A percentile compares a stretch with the other conserved stretches of the same genome.
Conservation (phyloP, 345 rosid species). For the Euphorbia pulcherrima region DNA sequence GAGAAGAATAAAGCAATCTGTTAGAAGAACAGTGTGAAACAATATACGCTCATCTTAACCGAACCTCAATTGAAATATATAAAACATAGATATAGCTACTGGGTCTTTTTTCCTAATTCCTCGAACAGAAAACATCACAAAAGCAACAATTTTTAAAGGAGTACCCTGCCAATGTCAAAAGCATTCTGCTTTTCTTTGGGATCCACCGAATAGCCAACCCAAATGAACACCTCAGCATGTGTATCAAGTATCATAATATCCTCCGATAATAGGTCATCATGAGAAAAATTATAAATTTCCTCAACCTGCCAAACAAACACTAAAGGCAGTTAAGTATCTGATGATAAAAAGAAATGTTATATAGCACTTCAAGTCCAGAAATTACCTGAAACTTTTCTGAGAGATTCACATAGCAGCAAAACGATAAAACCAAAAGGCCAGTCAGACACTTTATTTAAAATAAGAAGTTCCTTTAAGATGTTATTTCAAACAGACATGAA, state of each 20-base stretch:
- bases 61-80: neutral
- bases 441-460: constrained; percentile 34
- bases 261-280: constrained; percentile 94
- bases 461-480: constrained; percentile 10
- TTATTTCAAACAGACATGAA: constrained; percentile 1
- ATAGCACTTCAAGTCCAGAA: constrained; percentile 17
- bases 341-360: constrained; percentile 13
- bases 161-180: constrained; percentile 91
- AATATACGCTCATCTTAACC: constrained; percentile 6
- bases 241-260: constrained; percentile 90
- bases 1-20: constrained; percentile 31
- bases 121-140: neutral
- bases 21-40: constrained; percentile 14
- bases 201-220: constrained; percentile 92
- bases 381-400: constrained; percentile 96
- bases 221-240: constrained; percentile 90
- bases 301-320: constrained; percentile 56
- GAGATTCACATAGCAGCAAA: constrained; percentile 23
- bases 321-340: constrained; percentile 19
- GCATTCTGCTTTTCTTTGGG: constrained; percentile 82
- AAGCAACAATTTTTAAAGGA: constrained; percentile 14
- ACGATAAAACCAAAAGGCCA: constrained; percentile 30
- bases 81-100: neutral
- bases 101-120: neutral
- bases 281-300: constrained; percentile 87